phyloP scores from a whole-genome alignment of 2,329 filamentous ascomycete genomes.

The Ophiostoma montium region DNA sequence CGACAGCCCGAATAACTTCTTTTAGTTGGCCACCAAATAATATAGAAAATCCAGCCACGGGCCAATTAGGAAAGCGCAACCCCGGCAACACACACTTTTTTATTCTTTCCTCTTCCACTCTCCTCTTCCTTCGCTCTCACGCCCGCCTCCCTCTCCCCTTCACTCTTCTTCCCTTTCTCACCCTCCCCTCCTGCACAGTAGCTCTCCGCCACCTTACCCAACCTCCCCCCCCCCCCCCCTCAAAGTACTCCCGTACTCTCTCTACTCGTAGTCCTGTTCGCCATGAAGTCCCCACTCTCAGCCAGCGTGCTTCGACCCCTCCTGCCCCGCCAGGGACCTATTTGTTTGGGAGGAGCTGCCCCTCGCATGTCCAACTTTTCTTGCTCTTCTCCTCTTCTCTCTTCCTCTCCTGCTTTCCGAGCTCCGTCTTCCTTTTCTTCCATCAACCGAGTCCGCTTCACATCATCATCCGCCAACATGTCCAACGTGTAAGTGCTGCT shows the following conservation, averaged over 20 bases:
- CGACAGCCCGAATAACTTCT: neutral
- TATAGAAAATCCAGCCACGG: neutral
- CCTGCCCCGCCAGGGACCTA: constrained; percentile 23
- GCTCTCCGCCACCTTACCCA: neutral
- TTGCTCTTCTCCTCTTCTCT: constrained; percentile 15
- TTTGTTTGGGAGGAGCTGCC: constrained; percentile 19
- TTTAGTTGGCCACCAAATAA: neutral
- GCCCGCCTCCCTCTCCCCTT: neutral
- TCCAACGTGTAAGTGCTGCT: constrained; percentile 34
- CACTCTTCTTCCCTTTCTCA: neutral
- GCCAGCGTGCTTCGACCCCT: constrained; percentile 24
- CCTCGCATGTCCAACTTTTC: constrained; percentile 20
- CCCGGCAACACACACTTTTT: constrained; percentile 1
- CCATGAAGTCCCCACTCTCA: constrained; percentile 15
- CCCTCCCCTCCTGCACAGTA: neutral
- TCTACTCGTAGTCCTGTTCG: neutral
- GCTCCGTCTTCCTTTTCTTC: constrained; percentile 21
- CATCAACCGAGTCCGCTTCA: constrained; percentile 21
- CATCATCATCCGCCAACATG: constrained; percentile 48
- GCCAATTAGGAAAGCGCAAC: neutral
- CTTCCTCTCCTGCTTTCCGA: constrained; percentile 14
- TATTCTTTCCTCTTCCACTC: neutral
- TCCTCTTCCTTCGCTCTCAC: neutral
- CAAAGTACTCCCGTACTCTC: neutral
- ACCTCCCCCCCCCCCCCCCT: too few species aligned